phyloP scores from a whole-genome alignment of 1,139 yeast genomes.

The Pichia norvegensis region DNA sequence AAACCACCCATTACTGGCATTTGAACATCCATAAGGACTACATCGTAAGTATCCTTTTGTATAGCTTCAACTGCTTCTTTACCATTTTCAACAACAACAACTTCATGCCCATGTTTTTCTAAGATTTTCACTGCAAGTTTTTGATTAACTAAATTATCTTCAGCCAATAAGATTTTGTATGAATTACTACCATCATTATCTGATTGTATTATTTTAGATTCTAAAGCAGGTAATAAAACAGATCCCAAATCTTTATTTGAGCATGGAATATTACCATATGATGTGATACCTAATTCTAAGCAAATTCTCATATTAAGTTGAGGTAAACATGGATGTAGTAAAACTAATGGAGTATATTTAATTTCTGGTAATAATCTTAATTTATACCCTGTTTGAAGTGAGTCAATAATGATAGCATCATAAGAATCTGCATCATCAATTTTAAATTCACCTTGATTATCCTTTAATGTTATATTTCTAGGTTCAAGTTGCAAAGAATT shows the following conservation, averaged over 20 bases:
- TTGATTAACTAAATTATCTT: slow-evolving; percentile 81
- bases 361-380: slow-evolving; percentile 64
- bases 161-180: slow-evolving; percentile 71
- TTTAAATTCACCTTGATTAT: slow-evolving; percentile 40
- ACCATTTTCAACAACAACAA: slow-evolving; percentile 81
- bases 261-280: slow-evolving; percentile 85
- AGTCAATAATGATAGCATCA: slow-evolving; percentile 76
- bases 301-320: slow-evolving; percentile 74
- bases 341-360: slow-evolving; percentile 73
- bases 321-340: slow-evolving; percentile 70
- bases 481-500: slow-evolving; percentile 42
- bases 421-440: slow-evolving; percentile 53
- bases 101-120: slow-evolving; percentile 76
- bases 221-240: slow-evolving; percentile 76
- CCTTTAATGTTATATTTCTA: slow-evolving; percentile 14
- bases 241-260: slow-evolving; percentile 74
- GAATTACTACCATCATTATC: slow-evolving; percentile 73
- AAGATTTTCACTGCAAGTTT: slow-evolving; percentile 76
- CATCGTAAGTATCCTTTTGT: slow-evolving; percentile 60
- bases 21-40: slow-evolving; percentile 86
- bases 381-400: slow-evolving; percentile 64
- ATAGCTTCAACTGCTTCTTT: slow-evolving; percentile 75
- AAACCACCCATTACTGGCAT: slow-evolving; percentile 96
- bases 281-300: slow-evolving; percentile 77
- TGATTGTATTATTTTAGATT: slow-evolving; percentile 71